Evolutionary conservation across 23 red algal species (phyloP), one percentile per base, ranked within the genome.

Genomic region (Gracilaria domingensis): DNA sequence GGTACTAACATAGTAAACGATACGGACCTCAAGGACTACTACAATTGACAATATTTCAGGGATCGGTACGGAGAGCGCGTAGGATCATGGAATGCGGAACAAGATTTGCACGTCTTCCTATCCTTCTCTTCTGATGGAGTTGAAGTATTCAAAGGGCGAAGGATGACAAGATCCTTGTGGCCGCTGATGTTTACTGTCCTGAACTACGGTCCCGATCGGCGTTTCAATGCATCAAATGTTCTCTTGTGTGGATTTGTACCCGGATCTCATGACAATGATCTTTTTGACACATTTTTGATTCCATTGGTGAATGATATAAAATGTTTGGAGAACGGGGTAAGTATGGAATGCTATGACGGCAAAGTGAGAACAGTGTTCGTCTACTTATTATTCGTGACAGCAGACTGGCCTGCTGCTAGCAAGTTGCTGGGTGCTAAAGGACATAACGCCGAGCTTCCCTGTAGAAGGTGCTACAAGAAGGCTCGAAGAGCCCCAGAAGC

Each of bases 111-210:
- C 26, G 39, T 80, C 8, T 80, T 80, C 32, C 30, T 80, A 4
- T 7, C 48, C 28, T 58, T 80, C 14, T 80, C 76, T 18, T 54
- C 48, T 14, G 76, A 80, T 25, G 76, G 76, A 14, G n/a, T 80
- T 5, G 76, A 80, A 58, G 54, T 80, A 24, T 80, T 54, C 48
- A 80, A 56, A 80, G 76, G 29, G 42, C 42, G 76, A 0, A 60
- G 23, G 11, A 80, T 60, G n/a, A 55, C 12, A 9, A 49, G 76
- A 80, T 58, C 42, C 12, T 36, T 60, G 76, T 58, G 76, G 76
- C 76, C 48, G 13, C 20, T 80, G 76, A 60, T 80, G 76, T 80
- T 80, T 48, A 80, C 54, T 37, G 32, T 80, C 0, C 44, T 80
- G 4, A 80, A 80, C n/a, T 60, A 80, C 6, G 20, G 12, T 49